phyloP scores from a whole-genome alignment of 192 early-diverging fungal species.

The Coemansia sp. region DNA sequence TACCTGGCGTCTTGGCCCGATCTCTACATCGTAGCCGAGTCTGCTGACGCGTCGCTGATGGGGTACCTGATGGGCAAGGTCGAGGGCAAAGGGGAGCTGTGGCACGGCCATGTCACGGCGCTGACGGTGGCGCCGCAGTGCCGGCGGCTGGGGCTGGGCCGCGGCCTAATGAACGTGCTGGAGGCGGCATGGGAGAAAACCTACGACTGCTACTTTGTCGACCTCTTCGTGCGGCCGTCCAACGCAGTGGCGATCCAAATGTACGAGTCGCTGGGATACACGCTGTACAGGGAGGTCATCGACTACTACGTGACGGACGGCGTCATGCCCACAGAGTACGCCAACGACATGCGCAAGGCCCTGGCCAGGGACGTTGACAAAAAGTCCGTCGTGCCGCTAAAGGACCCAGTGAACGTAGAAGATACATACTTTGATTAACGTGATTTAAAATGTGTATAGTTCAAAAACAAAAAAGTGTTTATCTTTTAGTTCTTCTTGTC shows the following conservation, averaged over 20 bases:
- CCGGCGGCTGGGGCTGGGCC: conserved; percentile 86
- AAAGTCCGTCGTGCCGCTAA: conserved; percentile 41
- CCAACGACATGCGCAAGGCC: conserved; percentile 95
- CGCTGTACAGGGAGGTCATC: conserved; percentile 82
- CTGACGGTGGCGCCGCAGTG: conserved; percentile 96
- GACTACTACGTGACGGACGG: conserved; percentile 79
- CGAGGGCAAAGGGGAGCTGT: conserved; percentile 81
- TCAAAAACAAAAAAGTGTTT: neutral
- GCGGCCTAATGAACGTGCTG: conserved; percentile 83
- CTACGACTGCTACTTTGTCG: conserved; percentile 75
- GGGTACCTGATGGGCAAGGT: conserved; percentile 95
- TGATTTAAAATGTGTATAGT: neutral
- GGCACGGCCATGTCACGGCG: conserved; percentile 99
- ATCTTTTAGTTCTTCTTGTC: conserved; percentile 57
- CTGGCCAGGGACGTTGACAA: conserved; percentile 74
- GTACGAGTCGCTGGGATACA: conserved; percentile 93
- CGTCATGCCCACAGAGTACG: conserved; percentile 76
- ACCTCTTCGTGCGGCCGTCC: conserved; percentile 93
- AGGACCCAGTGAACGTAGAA: conserved; percentile 27
- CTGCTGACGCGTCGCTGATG: conserved; percentile 70
- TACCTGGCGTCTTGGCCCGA: conserved; percentile 96
- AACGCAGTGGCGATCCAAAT: conserved; percentile 89
- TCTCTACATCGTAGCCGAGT: conserved; percentile 82
- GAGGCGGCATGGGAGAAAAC: conserved; percentile 90
- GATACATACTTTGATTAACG: conserved; percentile 18